phyloP scores from a whole-genome alignment of 2,329 filamentous ascomycete genomes.

The Sporothrix sp. region DNA sequence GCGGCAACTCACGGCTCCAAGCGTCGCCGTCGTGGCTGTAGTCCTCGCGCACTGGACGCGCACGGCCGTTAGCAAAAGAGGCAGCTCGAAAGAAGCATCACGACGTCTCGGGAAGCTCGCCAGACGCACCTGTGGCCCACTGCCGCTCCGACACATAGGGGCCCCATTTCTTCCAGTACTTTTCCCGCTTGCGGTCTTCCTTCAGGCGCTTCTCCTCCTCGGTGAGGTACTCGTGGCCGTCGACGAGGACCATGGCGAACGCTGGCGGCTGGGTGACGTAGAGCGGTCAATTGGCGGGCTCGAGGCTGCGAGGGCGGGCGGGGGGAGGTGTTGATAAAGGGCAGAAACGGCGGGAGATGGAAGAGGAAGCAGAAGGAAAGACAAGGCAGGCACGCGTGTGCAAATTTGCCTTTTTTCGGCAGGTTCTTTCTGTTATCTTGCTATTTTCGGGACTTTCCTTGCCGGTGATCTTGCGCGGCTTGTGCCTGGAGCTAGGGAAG shows the following conservation, averaged over 20 bases:
- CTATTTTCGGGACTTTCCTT: too few species aligned
- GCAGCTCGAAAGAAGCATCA: background rate
- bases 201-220: slow-evolving; percentile 85
- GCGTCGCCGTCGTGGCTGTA: slow-evolving; percentile 85
- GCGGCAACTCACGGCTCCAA: slow-evolving; percentile 71
- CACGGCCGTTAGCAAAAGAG: slow-evolving; percentile 3
- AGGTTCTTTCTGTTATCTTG: background rate
- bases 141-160: slow-evolving; percentile 88
- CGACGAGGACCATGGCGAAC: slow-evolving; percentile 91
- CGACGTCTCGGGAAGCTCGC: too few species aligned
- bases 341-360: too few species aligned
- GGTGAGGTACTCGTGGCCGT: slow-evolving; percentile 77
- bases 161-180: slow-evolving; percentile 99
- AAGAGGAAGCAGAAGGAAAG: too few species aligned
- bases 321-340: too few species aligned
- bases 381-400: too few species aligned
- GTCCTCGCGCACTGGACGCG: slow-evolving; percentile 52
- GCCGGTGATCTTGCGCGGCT: background rate
- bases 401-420: background rate
- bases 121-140: slow-evolving; percentile 74
- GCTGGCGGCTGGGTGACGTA: too few species aligned
- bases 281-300: too few species aligned
- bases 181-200: slow-evolving; percentile 70
- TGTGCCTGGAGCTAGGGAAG: slow-evolving; percentile 7
- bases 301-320: too few species aligned